Evolutionary conservation across 495 filamentous ascomycete species (phyloP), one percentile per base, ranked within the genome.

Genomic region (Durotheca rogersii): DNA sequence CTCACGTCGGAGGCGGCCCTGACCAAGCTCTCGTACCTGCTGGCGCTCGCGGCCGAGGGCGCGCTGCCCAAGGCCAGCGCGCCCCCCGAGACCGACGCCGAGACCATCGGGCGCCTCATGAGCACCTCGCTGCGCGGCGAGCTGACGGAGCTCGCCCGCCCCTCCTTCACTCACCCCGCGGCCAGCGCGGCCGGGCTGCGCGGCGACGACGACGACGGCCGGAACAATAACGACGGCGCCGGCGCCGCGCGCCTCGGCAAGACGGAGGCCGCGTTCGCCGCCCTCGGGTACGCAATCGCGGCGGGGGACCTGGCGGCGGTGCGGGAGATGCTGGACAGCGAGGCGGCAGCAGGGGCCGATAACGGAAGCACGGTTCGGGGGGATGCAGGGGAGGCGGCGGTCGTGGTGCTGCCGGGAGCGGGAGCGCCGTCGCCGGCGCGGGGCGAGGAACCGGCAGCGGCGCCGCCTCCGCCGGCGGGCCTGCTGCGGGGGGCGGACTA

Each of bases 1-100:
- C 78, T 98, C 74, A 98, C 93, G 0, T 87, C 88, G 10, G 93
- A 98, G 70, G 92, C 88, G 10, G 93, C 93, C 0, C 75, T 97
- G 51, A 95, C 93, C 1, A 98, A 98, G 71, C 76, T 98, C 7
- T 88, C 89, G 1, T 96, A 92, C 61, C 78, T 96, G 1, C 79
- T 98, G 6, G 88, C 90, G 1, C 64, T 76, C 1, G 85, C 84
- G 7, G 78, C 73, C 3, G 64, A 84, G n/a, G 72, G 74, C 0
- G 74, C 81, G 16, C n/a, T n/a, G n/a, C n/a, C n/a, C n/a, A n/a
- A n/a, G n/a, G n/a, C n/a, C n/a, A n/a, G n/a, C n/a, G n/a, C n/a
- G n/a, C n/a, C n/a, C n/a, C n/a, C n/a, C n/a, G n/a, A n/a, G n/a
- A n/a, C n/a, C n/a, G n/a, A n/a, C n/a, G 68, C 76, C 11, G 81